Evolutionary conservation across 2,329 filamentous ascomycete species (phyloP), one percentile per base, ranked within the genome.

Genomic region (Ophiocordyceps camponoti-leonardi): DNA sequence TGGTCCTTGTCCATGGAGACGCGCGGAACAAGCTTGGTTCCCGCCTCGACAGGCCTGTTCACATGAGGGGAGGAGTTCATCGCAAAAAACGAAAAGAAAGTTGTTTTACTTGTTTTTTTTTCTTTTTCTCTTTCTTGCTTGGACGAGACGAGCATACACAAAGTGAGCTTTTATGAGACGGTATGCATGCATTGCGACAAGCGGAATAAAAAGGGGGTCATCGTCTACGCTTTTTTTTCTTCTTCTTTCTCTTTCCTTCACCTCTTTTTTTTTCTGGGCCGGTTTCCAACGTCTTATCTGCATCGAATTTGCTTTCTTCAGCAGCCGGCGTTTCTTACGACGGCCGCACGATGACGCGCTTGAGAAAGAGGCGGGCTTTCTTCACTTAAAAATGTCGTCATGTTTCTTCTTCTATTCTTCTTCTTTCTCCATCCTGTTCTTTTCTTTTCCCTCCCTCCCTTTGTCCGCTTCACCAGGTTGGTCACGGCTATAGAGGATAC

Each of bases 171-270:
- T 41, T 26, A 41, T 14, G 40, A 41, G 40, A 41, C 20, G 40
- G 40, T 41, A 53, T 54, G 61, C 50, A 58, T 63, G 62, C 62
- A 65, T 65, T 18, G 40, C 40, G 58, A 52, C 53, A 51, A 62
- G 60, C 59, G 60, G 58, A 55, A 54, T 60, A 58, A 61, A 58
- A 37, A 50, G 50, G 52, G 48, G 35, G 35, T 10, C 16, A 51
- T 44, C 46, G 48, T 41, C 23, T 48, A 45, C 35, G 35, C 8
- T 18, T 14, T 37, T 37, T 37, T 16, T n/a, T 35, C 8, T 37
- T 14, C 18, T 37, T 18, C n/a, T n/a, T 13, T 35, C 13, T 13
- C 5, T 37, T 37, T 10, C n/a, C n/a, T n/a, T n/a, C n/a, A n/a
- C n/a, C n/a, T n/a, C n/a, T n/a, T n/a, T n/a, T n/a, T n/a, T n/a